Conservation (phyloP, 495 filamentous ascomycete species). For the Schizothecium vesticola region DNA sequence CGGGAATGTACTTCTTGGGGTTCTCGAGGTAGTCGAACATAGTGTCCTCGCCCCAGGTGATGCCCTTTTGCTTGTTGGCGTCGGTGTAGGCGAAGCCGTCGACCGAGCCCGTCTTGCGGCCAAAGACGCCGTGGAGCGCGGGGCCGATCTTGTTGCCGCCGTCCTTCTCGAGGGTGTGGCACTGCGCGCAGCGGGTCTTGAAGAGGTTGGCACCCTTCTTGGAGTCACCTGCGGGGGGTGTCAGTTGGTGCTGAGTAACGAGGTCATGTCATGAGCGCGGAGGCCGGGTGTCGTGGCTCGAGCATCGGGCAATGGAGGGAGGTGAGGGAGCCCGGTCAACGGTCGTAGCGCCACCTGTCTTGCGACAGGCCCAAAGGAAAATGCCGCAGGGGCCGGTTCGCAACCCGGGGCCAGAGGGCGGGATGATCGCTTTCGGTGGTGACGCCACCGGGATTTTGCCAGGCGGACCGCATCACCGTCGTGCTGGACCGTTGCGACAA, state of each 20-base stretch:
- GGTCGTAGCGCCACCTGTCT: background rate
- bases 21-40: slow-evolving; percentile 60
- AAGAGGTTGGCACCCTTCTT: slow-evolving; percentile 99
- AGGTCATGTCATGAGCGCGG: background rate
- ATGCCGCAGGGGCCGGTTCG: slow-evolving; percentile 29
- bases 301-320: background rate
- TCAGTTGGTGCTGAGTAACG: slow-evolving; percentile 28
- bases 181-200: slow-evolving; percentile 98
- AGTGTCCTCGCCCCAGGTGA: slow-evolving; percentile 81
- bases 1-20: slow-evolving; percentile 74
- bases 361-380: slow-evolving; percentile 24
- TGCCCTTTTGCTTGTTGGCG: slow-evolving; percentile 95
- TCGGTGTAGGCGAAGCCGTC: slow-evolving; percentile 97
- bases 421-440: background rate
- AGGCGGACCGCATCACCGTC: background rate
- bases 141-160: slow-evolving; percentile 98
- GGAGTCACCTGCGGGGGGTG: slow-evolving; percentile 65
- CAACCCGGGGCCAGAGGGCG: background rate
- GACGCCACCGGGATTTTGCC: background rate
- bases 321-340: background rate
- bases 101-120: slow-evolving; percentile 85
- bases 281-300: background rate
- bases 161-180: slow-evolving; percentile 83
- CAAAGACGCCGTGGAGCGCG: slow-evolving; percentile 94
- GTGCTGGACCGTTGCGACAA: background rate